These are phyloP conservation scores for Ascomycota sp. DNA, from an alignment of 2,329 filamentous ascomycete genomes.

Conservation along the genomic window DNA sequence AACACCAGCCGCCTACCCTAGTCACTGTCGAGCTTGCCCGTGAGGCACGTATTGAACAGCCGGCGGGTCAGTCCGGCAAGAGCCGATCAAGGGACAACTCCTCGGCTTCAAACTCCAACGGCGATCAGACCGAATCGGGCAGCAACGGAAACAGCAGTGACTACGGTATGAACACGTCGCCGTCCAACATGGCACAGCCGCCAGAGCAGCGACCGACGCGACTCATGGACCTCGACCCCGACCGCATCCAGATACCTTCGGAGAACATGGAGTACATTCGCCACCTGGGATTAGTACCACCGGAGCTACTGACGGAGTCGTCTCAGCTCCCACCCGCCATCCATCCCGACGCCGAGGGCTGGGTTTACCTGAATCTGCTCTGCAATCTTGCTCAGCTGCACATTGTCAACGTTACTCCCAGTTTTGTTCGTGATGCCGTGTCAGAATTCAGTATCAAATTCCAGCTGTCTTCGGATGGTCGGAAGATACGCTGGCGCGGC, in stretches of 20 bases:
- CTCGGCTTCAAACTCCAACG: conserved; percentile 26
- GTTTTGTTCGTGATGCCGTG: conserved; percentile 56
- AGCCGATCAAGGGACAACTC: conserved; percentile 20
- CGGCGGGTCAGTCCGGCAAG: conserved; percentile 13
- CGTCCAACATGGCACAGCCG: conserved; percentile 13
- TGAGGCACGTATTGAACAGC: conserved; percentile 27
- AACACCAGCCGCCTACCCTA: conserved; percentile 16
- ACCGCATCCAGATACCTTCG: conserved; percentile 51
- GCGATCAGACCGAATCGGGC: conserved; percentile 22
- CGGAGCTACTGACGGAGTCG: conserved; percentile 26
- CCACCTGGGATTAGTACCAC: conserved; percentile 47
- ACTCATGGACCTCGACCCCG: conserved; percentile 56
- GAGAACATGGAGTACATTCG: conserved; percentile 69
- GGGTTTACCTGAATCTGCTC: conserved; percentile 67
- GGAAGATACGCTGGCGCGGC: conserved; percentile 63
- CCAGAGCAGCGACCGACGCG: conserved; percentile 60
- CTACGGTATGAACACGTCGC: conserved; percentile 18
- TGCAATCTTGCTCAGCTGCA: conserved; percentile 70
- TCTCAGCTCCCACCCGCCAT: conserved; percentile 21
- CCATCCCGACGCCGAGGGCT: conserved; percentile 46
- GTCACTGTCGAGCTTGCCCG: conserved; percentile 15
- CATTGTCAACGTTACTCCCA: conserved; percentile 62
- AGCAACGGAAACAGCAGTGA: conserved; percentile 12
- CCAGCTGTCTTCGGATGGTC: conserved; percentile 56
- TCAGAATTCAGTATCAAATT: conserved; percentile 52